phyloP scores from a whole-genome alignment of 306 rosid species.

The Canavalia ensiformis region DNA sequence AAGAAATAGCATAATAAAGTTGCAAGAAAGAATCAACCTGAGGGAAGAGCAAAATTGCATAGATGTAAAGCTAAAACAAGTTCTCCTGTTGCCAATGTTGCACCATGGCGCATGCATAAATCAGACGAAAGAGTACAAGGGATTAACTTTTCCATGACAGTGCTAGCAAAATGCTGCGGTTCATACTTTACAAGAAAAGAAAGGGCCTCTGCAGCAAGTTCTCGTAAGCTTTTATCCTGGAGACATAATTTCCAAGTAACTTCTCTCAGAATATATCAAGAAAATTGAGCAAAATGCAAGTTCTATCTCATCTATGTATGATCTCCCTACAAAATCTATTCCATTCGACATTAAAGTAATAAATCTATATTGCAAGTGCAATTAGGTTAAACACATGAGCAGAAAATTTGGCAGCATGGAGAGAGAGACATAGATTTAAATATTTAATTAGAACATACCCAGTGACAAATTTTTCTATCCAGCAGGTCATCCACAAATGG shows the following conservation, averaged over 20 bases:
- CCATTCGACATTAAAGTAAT: conserved; percentile 8
- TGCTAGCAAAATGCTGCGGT: conserved; percentile 72
- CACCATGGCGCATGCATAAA: conserved; percentile 97
- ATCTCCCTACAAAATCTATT: conserved; percentile 25
- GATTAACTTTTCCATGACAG: conserved; percentile 74
- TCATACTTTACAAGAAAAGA: conserved; percentile 85
- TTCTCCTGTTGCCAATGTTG: conserved; percentile 87
- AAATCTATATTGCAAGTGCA: conserved; percentile 33
- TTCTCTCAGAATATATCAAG: conserved; percentile 42
- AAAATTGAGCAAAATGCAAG: conserved; percentile 22
- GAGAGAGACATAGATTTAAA: not conserved
- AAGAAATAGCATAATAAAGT: conserved; percentile 42
- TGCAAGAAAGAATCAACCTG: conserved; percentile 63
- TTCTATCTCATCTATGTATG: not conserved
- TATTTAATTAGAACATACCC: conserved; percentile 70
- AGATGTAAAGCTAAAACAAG: conserved; percentile 78
- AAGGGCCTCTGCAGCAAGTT: conserved; percentile 91
- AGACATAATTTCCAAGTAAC: conserved; percentile 50
- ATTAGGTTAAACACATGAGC: conserved; percentile 13
- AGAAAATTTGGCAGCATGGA: conserved; percentile 28
- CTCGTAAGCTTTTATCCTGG: conserved; percentile 96
- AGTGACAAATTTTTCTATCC: conserved; percentile 86
- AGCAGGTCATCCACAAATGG: conserved; percentile 85
- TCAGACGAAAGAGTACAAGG: conserved; percentile 94
- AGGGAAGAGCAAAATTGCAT: conserved; percentile 67